Base-by-base conservation (phyloP, 345 rosid species). In the Carallia pectinifolia region DNA sequence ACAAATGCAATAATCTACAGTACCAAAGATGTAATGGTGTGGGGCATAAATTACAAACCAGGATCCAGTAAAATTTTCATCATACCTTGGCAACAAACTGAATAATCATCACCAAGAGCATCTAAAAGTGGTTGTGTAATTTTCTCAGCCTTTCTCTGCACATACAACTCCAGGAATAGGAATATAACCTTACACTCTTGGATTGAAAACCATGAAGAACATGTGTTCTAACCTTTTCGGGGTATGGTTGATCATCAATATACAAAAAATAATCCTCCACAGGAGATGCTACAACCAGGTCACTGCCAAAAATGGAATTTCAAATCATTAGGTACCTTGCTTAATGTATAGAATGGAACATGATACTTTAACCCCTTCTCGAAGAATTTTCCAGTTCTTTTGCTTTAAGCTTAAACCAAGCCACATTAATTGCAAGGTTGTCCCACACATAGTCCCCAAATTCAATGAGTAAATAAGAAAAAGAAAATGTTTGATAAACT, bases 241-340 rank as follows among this genome's bases (percentile, higher is more conserved):
- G 76, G 68, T 74, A 50, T 7, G 84, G 90, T 71, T 86, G 96
- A 81, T 87, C 93, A 71, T 87, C 89, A 6, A 91, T 82, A 48
- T 84, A 83, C 82, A 90, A 81, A 83, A 94, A 94, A 62, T 90
- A 94, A 80, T 94, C 95, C 74, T 88, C 97, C 75, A 91, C 89
- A 13, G 96, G 96, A 78, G 98, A 91, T 61, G 88, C 97, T 61
- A 94, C 98, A 71, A 94, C 93, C 71, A 91, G 84, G 85, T 94
- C 96, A 66, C 98, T 94, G 90, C 69, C 67, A 78, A 73, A 76
- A 80, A 72, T 38, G 65, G 70, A 79, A 78, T 74, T 66, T 66
- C 33, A 37, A 54, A 65, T 58, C 61, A 77, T 33, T 61, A n/a
- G n/a, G 47, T 44, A 19, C 52, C 44, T 36, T 31, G 68, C 61